These are phyloP conservation scores for Babesia ovata DNA, from an alignment of 169 alveolate species.

Conservation along the genomic window DNA sequence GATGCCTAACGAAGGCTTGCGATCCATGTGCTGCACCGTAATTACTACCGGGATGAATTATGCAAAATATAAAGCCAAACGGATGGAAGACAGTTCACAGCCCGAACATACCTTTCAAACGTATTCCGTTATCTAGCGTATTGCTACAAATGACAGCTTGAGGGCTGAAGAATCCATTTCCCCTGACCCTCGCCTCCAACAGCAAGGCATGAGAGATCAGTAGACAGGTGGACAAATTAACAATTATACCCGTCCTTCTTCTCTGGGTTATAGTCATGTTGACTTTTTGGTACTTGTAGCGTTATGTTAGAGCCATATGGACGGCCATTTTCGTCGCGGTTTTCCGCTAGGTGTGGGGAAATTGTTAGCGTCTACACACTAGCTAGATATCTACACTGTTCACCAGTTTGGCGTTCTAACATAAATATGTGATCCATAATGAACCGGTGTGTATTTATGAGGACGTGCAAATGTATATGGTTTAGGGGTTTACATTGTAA, in stretches of 20 bases:
- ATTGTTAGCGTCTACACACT: background rate
- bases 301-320: background rate
- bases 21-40: background rate
- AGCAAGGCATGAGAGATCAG: background rate
- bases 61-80: too few species aligned
- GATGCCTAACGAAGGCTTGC: background rate
- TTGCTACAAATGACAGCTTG: background rate
- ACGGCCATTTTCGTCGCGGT: background rate
- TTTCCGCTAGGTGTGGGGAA: slow-evolving; percentile 10
- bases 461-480: too few species aligned
- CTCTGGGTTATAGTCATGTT: background rate
- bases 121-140: background rate
- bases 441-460: too few species aligned
- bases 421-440: too few species aligned
- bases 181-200: background rate
- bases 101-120: slow-evolving; percentile 3
- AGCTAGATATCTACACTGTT: too few species aligned
- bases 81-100: too few species aligned
- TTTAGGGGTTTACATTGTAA: too few species aligned
- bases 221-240: background rate
- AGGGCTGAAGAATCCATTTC: background rate
- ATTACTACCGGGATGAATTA: background rate
- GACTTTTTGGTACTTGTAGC: background rate
- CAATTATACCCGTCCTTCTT: background rate
- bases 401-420: too few species aligned